Evolutionary conservation across 805 yeast genomes (phyloP).

Genomic region (Hanseniaspora taiwanica): DNA sequence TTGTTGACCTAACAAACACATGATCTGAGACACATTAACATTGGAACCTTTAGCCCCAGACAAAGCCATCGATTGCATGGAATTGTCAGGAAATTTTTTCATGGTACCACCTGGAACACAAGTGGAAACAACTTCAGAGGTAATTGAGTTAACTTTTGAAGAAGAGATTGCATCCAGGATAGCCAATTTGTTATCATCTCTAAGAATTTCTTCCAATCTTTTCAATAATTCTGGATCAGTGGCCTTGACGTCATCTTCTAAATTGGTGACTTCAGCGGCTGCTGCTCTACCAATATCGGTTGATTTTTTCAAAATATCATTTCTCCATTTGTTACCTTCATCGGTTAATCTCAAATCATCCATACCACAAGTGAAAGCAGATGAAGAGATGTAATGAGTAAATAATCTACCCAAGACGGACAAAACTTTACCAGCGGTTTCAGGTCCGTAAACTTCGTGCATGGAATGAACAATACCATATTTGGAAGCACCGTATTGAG

Average conservation of each 20-base stretch:
- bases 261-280: conserved; percentile 87
- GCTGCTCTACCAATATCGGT: conserved; percentile 80
- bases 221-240: conserved; percentile 67
- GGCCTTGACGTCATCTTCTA: conserved; percentile 36
- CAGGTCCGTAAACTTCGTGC: conserved; percentile 91
- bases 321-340: conserved; percentile 86
- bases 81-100: conserved; percentile 88
- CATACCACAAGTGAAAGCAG: conserved; percentile 99
- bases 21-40: conserved; percentile 96
- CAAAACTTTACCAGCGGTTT: conserved; percentile 75
- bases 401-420: conserved; percentile 91
- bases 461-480: conserved; percentile 94
- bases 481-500: conserved; percentile 96
- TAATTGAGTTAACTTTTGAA: conserved; percentile 79
- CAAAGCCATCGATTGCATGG: conserved; percentile 98
- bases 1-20: conserved; percentile 98
- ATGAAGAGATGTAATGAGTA: conserved; percentile 83
- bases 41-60: conserved; percentile 99
- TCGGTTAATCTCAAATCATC: conserved; percentile 87
- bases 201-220: conserved; percentile 85
- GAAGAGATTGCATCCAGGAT: conserved; percentile 92
- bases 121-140: conserved; percentile 85
- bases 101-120: conserved; percentile 95
- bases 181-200: conserved; percentile 87
- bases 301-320: conserved; percentile 63